Evolutionary conservation across 805 yeast genomes (phyloP), one percentile per base, ranked within the genome.

Genomic region (Candida lessepsii): DNA sequence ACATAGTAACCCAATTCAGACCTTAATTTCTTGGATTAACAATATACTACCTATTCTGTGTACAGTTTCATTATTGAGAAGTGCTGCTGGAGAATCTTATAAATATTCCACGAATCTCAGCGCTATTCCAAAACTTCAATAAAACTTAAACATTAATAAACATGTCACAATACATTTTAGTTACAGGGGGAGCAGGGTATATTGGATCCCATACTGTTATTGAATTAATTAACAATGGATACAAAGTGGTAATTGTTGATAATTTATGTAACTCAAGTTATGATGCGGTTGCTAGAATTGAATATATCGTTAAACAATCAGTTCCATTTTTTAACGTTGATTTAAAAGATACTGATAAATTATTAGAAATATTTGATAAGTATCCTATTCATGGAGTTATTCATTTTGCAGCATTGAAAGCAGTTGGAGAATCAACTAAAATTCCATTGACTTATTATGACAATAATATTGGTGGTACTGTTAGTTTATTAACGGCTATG

Each of bases 181-280:
- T 86, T 20, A 84, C 93, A 16, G 95, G 95, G 32, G 95, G 95
- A 35, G 86, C 91, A 19, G 93, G 95, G 15, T 86, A 86, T 62
- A 84, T 86, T 53, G 95, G 93, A 18, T 82, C 91, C 8, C 93
- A 86, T 57, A 82, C 91, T 1, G 86, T 75, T 13, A 77, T 80
- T 35, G 84, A 78, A 51, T 70, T 82, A 39, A 57, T 81, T 36
- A 71, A 75, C 44, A 70, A 75, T 38, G 87, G 86, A 18, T 74
- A 79, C 52, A 73, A 81, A 20, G 87, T 84, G 23, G 80, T 86
- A n/a, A 74, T 86, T 31, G 78, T 81, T 16, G 95, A 86, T 59
- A 82, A 81, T 58, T 65, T 83, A 43, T 63, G 70, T 52, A 86
- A 83, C 53, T 81, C 93, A 2, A 73, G 81, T 28, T 72, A 73